These are phyloP conservation scores for Alternaria sp. DNA, from an alignment of 2,329 filamentous ascomycete species.

Conservation along the genomic window DNA sequence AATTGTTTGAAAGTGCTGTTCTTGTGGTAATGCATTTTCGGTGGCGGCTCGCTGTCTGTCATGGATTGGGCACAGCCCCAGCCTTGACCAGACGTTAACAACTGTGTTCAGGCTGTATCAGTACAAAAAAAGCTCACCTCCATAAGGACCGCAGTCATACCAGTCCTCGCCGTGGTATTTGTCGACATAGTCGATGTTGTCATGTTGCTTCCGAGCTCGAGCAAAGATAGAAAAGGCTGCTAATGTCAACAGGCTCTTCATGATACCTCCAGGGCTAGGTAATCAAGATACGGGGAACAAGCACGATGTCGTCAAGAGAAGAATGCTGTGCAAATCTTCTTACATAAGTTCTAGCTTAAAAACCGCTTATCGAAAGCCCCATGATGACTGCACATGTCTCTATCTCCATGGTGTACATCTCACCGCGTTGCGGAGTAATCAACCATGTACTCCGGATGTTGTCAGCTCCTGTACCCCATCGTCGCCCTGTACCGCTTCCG, in stretches of 20 bases:
- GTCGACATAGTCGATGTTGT: neutral
- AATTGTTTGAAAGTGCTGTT: conserved; percentile 2
- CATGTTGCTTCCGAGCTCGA: neutral
- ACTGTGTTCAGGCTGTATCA: neutral
- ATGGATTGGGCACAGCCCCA: neutral
- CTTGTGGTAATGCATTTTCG: neutral
- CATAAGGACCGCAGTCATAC: conserved; percentile 2
- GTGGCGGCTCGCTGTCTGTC: neutral
- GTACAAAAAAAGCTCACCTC: neutral
- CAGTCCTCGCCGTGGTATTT: neutral
- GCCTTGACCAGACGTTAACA: neutral
- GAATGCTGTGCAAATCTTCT: neutral
- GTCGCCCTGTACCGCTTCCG: neutral
- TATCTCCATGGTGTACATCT: neutral
- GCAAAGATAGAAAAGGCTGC: neutral
- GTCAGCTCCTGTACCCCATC: neutral
- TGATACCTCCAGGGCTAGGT: neutral
- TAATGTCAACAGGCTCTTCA: neutral
- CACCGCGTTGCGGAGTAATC: neutral
- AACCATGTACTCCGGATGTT: neutral
- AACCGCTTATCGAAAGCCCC: neutral
- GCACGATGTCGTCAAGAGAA: neutral
- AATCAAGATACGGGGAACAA: neutral
- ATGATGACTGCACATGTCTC: neutral
- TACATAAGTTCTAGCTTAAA: neutral